Percentiles rank a stretch among this genome's conserved stretches.
These are phyloP conservation scores for Thermoascus crustaceus DNA, from an alignment of 2,329 filamentous ascomycete genomes.

Conservation along the genomic window DNA sequence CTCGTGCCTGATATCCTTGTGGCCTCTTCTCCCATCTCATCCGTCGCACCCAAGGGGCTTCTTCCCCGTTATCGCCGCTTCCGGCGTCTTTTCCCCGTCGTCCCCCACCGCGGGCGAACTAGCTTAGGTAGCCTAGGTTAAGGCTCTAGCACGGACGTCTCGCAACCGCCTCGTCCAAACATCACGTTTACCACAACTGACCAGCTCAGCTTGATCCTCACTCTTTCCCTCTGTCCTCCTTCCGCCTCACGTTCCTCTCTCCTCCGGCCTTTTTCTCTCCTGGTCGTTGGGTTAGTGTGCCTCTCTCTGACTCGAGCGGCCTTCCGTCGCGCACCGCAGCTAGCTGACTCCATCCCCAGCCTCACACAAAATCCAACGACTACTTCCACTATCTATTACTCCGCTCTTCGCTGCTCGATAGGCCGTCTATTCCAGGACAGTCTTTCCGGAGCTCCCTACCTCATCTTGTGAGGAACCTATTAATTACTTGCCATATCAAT, in stretches of 20 bases:
- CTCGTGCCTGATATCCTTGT: no score
- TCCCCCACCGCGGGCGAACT: background rate
- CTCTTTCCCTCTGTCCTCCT: background rate
- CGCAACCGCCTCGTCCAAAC: background rate
- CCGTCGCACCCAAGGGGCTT: conserved; percentile 3
- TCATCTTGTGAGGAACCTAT: no score
- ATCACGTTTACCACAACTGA: conserved; percentile 1
- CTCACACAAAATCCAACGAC: no score
- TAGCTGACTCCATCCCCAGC: no score
- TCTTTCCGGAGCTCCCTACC: no score
- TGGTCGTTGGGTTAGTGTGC: background rate
- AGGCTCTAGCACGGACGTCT: background rate
- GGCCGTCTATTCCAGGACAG: no score
- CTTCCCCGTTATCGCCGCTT: conserved; percentile 2
- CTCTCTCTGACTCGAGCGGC: background rate
- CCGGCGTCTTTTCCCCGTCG: conserved; percentile 6
- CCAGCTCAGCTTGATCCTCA: conserved; percentile 2
- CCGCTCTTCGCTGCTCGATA: no score
- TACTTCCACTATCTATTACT: no score
- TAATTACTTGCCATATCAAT: background rate
- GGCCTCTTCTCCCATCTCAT: no score
- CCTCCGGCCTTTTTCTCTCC: no score
- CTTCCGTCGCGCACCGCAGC: no score
- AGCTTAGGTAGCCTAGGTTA: background rate
- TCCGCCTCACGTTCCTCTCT: background rate